Evolutionary conservation across 805 yeast genomes (phyloP).

Genomic region (Brettanomyces anomalus): DNA sequence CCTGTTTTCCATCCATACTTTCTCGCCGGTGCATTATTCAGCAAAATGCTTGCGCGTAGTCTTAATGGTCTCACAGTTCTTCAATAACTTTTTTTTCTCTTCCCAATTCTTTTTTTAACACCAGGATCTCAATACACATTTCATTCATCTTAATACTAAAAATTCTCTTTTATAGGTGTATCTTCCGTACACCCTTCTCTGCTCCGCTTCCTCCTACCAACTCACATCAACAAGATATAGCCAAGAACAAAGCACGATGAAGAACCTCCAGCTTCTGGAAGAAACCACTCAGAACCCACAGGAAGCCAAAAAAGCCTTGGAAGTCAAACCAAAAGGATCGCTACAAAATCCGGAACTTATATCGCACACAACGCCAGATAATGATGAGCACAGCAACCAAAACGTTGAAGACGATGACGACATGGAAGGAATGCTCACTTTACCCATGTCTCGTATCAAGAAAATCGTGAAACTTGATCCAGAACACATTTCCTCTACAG

Average conservation of each 20-base stretch:
- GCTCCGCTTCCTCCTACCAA: too few relatives aligned
- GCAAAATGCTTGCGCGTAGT: too few relatives aligned
- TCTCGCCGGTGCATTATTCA: too few relatives aligned
- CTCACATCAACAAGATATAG: too few relatives aligned
- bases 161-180: too few relatives aligned
- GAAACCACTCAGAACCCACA: constrained; percentile 1
- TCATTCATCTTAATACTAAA: too few relatives aligned
- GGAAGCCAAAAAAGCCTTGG: background rate
- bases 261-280: background rate
- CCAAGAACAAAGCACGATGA: background rate
- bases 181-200: too few relatives aligned
- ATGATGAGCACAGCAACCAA: background rate
- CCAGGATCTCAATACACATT: too few relatives aligned
- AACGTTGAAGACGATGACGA: background rate
- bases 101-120: too few relatives aligned
- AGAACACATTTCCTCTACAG: constrained; percentile 58
- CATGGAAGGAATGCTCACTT: constrained; percentile 12
- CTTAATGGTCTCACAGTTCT: too few relatives aligned
- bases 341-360: background rate
- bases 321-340: background rate
- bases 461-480: constrained; percentile 70
- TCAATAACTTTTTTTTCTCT: too few relatives aligned
- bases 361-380: background rate
- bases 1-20: too few relatives aligned
- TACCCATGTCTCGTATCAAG: constrained; percentile 65